Conservation (phyloP, 495 filamentous ascomycete genomes). For the Physcia stellaris region DNA sequence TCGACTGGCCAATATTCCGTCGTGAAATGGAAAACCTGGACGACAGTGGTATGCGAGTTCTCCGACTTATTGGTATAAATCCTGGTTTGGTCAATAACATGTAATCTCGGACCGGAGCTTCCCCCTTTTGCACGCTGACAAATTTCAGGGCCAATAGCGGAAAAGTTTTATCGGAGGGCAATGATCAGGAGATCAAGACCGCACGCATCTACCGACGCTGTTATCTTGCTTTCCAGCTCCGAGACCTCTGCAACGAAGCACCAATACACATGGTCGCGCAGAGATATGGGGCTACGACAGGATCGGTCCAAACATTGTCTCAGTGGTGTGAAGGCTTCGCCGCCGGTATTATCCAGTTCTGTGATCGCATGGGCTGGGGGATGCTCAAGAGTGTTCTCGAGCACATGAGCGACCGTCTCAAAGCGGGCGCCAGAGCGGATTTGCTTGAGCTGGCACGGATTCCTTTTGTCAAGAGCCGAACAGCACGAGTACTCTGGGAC, state of each 20-base stretch:
- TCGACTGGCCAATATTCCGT: constrained; percentile 65
- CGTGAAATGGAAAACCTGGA: constrained; percentile 56
- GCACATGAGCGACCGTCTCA: constrained; percentile 63
- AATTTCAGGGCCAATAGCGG: constrained; percentile 52
- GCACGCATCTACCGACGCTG: constrained; percentile 61
- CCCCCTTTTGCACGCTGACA: constrained; percentile 16
- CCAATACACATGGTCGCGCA: constrained; percentile 55
- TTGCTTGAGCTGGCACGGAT: constrained; percentile 61
- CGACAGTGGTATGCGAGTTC: constrained; percentile 55
- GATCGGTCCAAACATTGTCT: constrained; percentile 56
- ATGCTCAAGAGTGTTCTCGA: constrained; percentile 61
- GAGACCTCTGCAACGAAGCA: constrained; percentile 68
- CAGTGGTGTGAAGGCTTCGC: constrained; percentile 72
- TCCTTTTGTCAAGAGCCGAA: constrained; percentile 65
- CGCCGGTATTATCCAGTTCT: constrained; percentile 63
- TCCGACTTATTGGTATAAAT: constrained; percentile 55
- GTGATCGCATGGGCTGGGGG: constrained; percentile 61
- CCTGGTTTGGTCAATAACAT: constrained; percentile 59
- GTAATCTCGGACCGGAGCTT: constrained; percentile 24
- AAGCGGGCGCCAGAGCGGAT: constrained; percentile 61
- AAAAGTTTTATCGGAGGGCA: constrained; percentile 47
- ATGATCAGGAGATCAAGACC: constrained; percentile 40
- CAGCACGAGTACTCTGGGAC: constrained; percentile 63
- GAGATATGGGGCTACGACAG: constrained; percentile 57
- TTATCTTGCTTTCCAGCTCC: constrained; percentile 67